Percentiles rank a stretch among this genome's conserved stretches.
These are phyloP conservation scores for Colletotrichum brevisporum DNA, from an alignment of 2,329 filamentous ascomycete species.

Conservation along the genomic window DNA sequence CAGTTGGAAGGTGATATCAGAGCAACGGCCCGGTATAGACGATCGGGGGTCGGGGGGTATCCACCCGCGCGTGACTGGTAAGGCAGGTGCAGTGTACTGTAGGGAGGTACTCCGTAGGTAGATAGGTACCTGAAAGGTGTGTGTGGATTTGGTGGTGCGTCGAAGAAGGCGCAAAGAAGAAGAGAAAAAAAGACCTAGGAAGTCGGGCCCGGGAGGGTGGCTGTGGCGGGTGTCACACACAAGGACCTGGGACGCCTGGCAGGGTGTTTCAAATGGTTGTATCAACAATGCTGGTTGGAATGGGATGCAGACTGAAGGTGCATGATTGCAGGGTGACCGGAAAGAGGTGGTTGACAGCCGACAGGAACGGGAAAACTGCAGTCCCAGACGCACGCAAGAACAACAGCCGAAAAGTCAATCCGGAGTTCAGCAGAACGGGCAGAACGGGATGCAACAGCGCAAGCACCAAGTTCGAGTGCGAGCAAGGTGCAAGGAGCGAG, in stretches of 20 bases:
- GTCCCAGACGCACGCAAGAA: slow-evolving; percentile 17
- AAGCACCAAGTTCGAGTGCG: too few relatives aligned
- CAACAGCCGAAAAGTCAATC: slow-evolving; percentile 13
- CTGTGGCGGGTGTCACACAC: slow-evolving; percentile 39
- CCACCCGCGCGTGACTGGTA: slow-evolving; percentile 35
- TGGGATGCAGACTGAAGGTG: slow-evolving; percentile 40
- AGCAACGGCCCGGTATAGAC: slow-evolving; percentile 29
- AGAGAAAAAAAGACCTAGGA: slow-evolving; percentile 15
- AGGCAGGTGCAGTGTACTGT: slow-evolving; percentile 7
- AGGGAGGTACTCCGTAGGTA: too few relatives aligned
- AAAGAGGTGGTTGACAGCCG: slow-evolving; percentile 18
- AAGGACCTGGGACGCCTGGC: slow-evolving; percentile 39
- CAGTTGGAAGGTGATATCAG: slow-evolving; percentile 30
- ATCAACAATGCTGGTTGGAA: slow-evolving; percentile 46
- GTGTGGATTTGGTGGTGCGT: background rate
- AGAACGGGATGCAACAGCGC: too few relatives aligned
- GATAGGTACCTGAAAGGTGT: background rate
- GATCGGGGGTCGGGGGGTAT: slow-evolving; percentile 30
- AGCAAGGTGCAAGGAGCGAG: too few relatives aligned
- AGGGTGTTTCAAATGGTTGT: slow-evolving; percentile 46
- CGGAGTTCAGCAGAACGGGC: slow-evolving; percentile 27
- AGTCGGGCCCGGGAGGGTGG: slow-evolving; percentile 31
- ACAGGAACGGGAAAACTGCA: slow-evolving; percentile 6
- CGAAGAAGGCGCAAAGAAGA: slow-evolving; percentile 25
- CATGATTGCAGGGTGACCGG: slow-evolving; percentile 42